Evolutionary conservation across 179 eudicot genomes (phyloP).

Genomic region (Silene noctiflora): DNA sequence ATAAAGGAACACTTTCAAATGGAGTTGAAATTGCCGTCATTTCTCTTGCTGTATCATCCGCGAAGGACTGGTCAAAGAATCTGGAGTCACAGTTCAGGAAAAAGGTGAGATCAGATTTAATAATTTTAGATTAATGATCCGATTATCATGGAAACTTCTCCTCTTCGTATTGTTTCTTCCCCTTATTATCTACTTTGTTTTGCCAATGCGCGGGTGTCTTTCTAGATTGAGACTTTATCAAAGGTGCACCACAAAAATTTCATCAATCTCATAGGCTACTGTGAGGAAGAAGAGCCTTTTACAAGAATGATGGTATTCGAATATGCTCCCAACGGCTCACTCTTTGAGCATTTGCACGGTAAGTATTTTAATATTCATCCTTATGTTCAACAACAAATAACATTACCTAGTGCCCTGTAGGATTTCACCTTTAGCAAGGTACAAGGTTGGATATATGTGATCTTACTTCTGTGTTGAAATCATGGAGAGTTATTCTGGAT

Average conservation of each 20-base stretch:
- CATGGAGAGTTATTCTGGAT: no score
- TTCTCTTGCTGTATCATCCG: conserved; percentile 48
- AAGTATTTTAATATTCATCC: conserved; percentile 26
- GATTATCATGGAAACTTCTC: not conserved
- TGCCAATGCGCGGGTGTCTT: conserved; percentile 5
- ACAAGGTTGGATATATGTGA: not conserved
- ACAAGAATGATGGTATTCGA: conserved; percentile 87
- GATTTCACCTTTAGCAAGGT: not conserved
- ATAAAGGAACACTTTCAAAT: conserved; percentile 82
- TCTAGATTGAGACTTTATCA: conserved; percentile 65
- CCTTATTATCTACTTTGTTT: not conserved
- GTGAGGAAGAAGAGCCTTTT: conserved; percentile 76
- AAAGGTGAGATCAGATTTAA: conserved; percentile 43
- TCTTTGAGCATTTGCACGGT: conserved; percentile 91
- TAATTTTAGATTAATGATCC: not conserved
- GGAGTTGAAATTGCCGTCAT: conserved; percentile 84
- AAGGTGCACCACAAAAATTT: conserved; percentile 87
- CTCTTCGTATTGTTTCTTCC: not conserved
- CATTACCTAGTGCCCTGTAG: not conserved
- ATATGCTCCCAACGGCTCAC: conserved; percentile 92
- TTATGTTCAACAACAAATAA: not conserved
- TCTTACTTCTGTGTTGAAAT: not conserved
- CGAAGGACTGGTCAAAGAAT: conserved; percentile 67
- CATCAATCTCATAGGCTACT: conserved; percentile 73
- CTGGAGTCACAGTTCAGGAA: conserved; percentile 59